phyloP scores from a whole-genome alignment of 2,329 filamentous ascomycete species.

The Exophiala dermatitidis region DNA sequence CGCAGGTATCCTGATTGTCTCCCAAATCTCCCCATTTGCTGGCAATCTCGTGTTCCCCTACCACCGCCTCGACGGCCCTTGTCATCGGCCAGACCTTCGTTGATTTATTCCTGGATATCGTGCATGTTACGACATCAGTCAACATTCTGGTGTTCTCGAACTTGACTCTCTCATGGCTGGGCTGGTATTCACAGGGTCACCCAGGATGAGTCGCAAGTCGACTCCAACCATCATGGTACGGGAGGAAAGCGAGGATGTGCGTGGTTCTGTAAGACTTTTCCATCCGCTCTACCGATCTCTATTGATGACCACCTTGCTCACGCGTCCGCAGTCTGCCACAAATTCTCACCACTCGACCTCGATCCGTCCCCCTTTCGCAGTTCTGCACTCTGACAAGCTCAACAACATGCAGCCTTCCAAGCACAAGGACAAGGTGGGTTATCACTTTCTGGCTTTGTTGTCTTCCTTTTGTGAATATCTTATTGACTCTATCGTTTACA shows the following conservation, averaged over 20 bases:
- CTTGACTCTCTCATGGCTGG: slow-evolving; percentile 14
- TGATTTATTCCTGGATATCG: slow-evolving; percentile 17
- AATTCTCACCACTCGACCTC: slow-evolving; percentile 4
- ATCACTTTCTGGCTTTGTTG: neutral
- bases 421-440: slow-evolving; percentile 19
- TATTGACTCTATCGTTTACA: slow-evolving; percentile 4
- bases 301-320: slow-evolving; percentile 1
- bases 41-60: slow-evolving; percentile 10
- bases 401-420: slow-evolving; percentile 18
- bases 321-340: slow-evolving; percentile 32
- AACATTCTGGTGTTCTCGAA: neutral
- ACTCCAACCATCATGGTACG: slow-evolving; percentile 23
- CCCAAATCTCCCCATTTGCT: slow-evolving; percentile 15
- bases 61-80: slow-evolving; percentile 8
- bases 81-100: slow-evolving; percentile 8
- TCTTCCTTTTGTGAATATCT: neutral
- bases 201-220: slow-evolving; percentile 23
- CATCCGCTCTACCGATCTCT: neutral
- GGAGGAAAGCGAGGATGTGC: slow-evolving; percentile 18
- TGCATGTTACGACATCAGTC: slow-evolving; percentile 15
- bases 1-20: slow-evolving; percentile 14
- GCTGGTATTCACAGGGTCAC: slow-evolving; percentile 21
- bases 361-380: slow-evolving; percentile 13
- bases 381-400: slow-evolving; percentile 15
- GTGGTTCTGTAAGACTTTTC: slow-evolving; percentile 10